Evolutionary conservation across 2,329 filamentous ascomycete genomes (phyloP), one percentile per base, ranked within the genome.

Genomic region (Apiospora sp.): DNA sequence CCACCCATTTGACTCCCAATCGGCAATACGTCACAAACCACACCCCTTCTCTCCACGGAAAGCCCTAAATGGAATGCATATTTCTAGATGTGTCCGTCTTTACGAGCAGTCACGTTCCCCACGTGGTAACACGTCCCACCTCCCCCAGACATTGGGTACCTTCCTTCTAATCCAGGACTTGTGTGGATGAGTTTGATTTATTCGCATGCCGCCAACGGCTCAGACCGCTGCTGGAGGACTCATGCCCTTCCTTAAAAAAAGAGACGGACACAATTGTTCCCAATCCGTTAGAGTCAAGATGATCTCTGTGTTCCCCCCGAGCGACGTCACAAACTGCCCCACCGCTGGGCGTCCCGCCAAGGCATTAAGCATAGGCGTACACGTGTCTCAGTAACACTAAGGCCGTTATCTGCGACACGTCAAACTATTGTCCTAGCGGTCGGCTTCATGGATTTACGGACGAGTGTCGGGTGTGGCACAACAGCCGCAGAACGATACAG

Each of bases 391-490:
- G 27, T 70, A 5, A 22, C 68, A 70, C 71, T 2, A 22, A 34
- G 30, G 49, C 54, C 49, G 27, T 72, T 46, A 13, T 14, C n/a
- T 22, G 41, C 30, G 27, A n/a, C 48, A 51, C 71, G 67, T 72
- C 71, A 72, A 46, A 10, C 27, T 24, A 41, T 13, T 68, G 37
- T n/a, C 10, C n/a, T 37, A 41, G 24, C 22, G 54, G 54, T 12
- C 16, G 54, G 30, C 14, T 61, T 24, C n/a, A 43, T 43, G 24
- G 34, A 27, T 44, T 72, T 72, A 72, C 71, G 71, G 68, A 48
- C 71, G 71, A 72, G 68, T 46, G 71, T 49, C 71, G 71, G 71
- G 14, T 43, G 49, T 46, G 44, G 19, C 41, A 54, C 69, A 3
- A 48, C 46, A 64, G 58, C 58, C 58, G 34, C 58, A 67, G 14